A percentile compares a stretch with the other conserved stretches of the same genome.
Evolutionary conservation across 371 early-diverging fungal genomes (phyloP).

Genomic region (Phascolomyces articulosus): DNA sequence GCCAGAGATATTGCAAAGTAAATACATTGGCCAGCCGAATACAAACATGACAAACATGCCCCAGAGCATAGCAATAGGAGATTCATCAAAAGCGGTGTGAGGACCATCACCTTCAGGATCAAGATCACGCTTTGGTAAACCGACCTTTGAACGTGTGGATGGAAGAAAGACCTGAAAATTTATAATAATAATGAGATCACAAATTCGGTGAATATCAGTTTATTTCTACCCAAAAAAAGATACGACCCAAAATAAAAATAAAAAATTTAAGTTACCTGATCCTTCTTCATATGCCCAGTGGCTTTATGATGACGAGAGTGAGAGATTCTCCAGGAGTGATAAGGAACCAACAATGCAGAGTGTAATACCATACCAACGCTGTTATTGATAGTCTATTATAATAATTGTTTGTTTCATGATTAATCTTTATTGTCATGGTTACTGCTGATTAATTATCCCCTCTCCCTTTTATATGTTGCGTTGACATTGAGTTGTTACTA

Average conservation of each 20-base stretch:
- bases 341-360: conserved; percentile 81
- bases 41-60: conserved; percentile 66
- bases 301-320: conserved; percentile 87
- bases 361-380: conserved; percentile 84
- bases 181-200: neutral
- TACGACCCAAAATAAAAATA: no score
- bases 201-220: no score
- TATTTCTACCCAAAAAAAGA: no score
- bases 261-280: conserved; percentile 51
- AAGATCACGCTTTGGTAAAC: conserved; percentile 37
- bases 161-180: conserved; percentile 82
- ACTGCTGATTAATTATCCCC: no score
- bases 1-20: conserved; percentile 72
- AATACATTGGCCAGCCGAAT: conserved; percentile 87
- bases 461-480: no score
- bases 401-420: no score
- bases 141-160: conserved; percentile 57
- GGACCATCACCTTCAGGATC: conserved; percentile 48
- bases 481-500: no score
- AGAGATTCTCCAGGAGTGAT: conserved; percentile 73
- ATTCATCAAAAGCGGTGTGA: conserved; percentile 56
- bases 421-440: no score
- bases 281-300: conserved; percentile 79
- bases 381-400: conserved; percentile 63
- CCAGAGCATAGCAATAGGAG: conserved; percentile 66